Evolutionary conservation across 2,329 filamentous ascomycete genomes (phyloP).

Genomic region (Beauveria varroae): DNA sequence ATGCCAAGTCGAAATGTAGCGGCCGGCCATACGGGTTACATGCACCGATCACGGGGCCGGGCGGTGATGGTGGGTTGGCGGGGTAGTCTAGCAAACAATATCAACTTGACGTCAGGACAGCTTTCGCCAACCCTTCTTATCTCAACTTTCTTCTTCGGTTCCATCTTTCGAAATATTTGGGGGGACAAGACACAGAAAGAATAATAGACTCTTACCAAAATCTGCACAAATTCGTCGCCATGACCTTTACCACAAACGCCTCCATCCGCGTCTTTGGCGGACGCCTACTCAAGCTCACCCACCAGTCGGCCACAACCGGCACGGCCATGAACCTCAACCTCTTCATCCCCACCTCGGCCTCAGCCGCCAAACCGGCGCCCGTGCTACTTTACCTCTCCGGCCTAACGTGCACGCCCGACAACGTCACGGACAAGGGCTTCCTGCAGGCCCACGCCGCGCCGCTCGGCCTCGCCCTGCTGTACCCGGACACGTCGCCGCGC

Average conservation of each 20-base stretch:
- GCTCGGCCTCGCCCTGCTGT: slow-evolving; percentile 84
- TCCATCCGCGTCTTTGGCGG: slow-evolving; percentile 90
- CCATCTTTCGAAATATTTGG: not conserved
- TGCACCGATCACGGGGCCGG: slow-evolving; percentile 7
- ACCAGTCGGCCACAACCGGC: slow-evolving; percentile 68
- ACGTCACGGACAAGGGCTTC: slow-evolving; percentile 77
- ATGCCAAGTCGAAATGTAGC: not conserved
- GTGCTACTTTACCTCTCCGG: slow-evolving; percentile 91
- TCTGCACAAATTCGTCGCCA: slow-evolving; percentile 30
- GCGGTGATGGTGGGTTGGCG: not conserved
- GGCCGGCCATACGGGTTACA: not conserved
- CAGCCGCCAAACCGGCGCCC: slow-evolving; percentile 51
- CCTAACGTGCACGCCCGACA: slow-evolving; percentile 89
- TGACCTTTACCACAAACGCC: slow-evolving; percentile 84
- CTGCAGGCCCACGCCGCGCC: slow-evolving; percentile 76
- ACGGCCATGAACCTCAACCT: slow-evolving; percentile 92
- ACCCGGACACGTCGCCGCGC: slow-evolving; percentile 89
- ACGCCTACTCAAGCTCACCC: slow-evolving; percentile 87
- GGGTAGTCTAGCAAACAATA: not conserved
- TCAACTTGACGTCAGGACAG: slow-evolving; percentile 4
- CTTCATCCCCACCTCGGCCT: slow-evolving; percentile 72
- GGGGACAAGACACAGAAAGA: not conserved
- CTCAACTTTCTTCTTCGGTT: not conserved
- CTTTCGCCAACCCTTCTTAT: not conserved
- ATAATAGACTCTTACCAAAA: not conserved